Evolutionary conservation across 1,139 yeast species (phyloP).

Genomic region (Groenewaldozyma auringiensis): DNA sequence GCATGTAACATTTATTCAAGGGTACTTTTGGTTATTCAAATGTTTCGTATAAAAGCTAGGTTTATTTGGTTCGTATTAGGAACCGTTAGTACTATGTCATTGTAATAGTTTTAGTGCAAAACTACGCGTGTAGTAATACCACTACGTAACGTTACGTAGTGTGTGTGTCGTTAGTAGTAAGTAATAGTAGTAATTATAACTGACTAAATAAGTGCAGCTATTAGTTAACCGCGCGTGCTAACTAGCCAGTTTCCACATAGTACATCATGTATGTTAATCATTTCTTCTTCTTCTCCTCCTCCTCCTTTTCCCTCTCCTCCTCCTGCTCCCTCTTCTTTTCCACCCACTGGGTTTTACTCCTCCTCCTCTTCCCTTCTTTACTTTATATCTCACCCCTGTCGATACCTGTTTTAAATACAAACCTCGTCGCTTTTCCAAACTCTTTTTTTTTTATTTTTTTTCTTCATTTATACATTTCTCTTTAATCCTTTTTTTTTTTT

Average conservation of each 20-base stretch:
- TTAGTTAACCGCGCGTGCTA: too few relatives aligned
- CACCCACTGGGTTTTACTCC: not conserved
- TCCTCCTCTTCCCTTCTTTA: not conserved
- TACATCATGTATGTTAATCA: not conserved
- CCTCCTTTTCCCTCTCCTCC: not conserved
- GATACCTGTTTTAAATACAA: not conserved
- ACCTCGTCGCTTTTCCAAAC: not conserved
- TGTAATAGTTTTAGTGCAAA: too few relatives aligned
- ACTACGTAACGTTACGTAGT: too few relatives aligned
- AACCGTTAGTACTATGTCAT: too few relatives aligned
- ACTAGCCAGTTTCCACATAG: not conserved
- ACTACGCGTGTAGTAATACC: too few relatives aligned
- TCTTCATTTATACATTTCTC: not conserved
- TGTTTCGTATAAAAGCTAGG: too few relatives aligned
- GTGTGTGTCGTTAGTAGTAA: not conserved
- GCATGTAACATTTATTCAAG: too few relatives aligned
- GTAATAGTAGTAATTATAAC: not conserved
- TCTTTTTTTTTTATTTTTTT: not conserved
- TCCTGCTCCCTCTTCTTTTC: slow-evolving; percentile 1
- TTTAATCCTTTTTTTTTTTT: not conserved
- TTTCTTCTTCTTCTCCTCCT: not conserved
- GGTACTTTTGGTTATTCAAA: too few relatives aligned
- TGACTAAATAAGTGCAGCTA: too few relatives aligned
- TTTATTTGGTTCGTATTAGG: too few relatives aligned
- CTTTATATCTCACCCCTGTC: not conserved